Base-by-base conservation (phyloP, 257 asterid species). In the Solanum appendiculatum region DNA sequence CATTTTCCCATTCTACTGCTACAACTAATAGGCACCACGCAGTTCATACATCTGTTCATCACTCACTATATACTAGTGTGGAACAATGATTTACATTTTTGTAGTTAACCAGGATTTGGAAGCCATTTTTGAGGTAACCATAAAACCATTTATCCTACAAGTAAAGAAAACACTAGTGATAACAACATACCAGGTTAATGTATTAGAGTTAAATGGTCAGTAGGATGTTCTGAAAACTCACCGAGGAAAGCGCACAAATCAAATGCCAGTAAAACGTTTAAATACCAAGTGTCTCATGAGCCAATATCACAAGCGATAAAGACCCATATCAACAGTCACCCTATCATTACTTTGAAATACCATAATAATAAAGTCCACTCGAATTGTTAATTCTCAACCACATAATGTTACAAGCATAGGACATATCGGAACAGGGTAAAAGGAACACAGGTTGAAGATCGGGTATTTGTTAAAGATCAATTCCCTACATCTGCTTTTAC, bases 401-500 rank as follows among this genome's bases (percentile, higher is more conserved):
- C 89, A 33, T 66, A 87, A 60, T 51, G 51, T 20, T 87, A 63
- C 85, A 80, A n/a, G 34, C 40, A 7, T 66, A 40, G 85, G 88
- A 27, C 69, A 81, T 78, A 75, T 70, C 20, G 8, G 66, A 63
- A 5, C 82, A 81, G 36, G 58, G 16, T 51, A 86, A 75, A 86
- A 23, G 44, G 72, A 70, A 86, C 87, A 73, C 86, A 66, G 27
- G 84, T 40, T 64, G 83, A 84, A 77, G 42, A 40, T 64, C 37
- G 72, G 86, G 87, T 7, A 37, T 86, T 83, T 83, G 81, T 54
- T 83, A 84, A 83, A 85, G 82, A 87, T 46, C 88, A 42, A 60
- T 83, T 31, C 86, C 89, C 90, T 89, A 90, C 87, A 84, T 86
- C 88, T 75, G 88, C 91, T 86, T 87, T 87, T 86, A 86, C 87